Evolutionary conservation across 345 rosid genomes (phyloP).

Genomic region (rapeseed (Brassica napus)): Da-Ae NC_063439.1:18503501-18504000

Average conservation of each 20-base stretch:
- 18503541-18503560: not conserved
- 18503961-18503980: not conserved
- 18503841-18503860: not conserved
- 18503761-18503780: conserved; percentile 75
- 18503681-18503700: conserved; percentile 74
- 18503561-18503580: not conserved
- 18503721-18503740: conserved; percentile 71
- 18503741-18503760: conserved; percentile 61
- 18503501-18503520: conserved; percentile 9
- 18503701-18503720: conserved; percentile 66
- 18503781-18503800: not conserved
- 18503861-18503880: not conserved
- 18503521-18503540: not conserved
- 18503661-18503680: conserved; percentile 76
- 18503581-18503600: not conserved
- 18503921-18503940: not conserved
- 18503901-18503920: not conserved
- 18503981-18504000: not conserved
- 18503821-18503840: not conserved
- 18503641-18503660: conserved; percentile 96
- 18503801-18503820: not conserved
- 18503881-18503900: not conserved
- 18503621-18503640: conserved; percentile 96
- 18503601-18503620: conserved; percentile 50
- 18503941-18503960: conserved; percentile 5